Evolutionary conservation across 345 rosid genomes (phyloP).

Genomic region (thale cress (Arabidopsis thaliana)): DNA sequence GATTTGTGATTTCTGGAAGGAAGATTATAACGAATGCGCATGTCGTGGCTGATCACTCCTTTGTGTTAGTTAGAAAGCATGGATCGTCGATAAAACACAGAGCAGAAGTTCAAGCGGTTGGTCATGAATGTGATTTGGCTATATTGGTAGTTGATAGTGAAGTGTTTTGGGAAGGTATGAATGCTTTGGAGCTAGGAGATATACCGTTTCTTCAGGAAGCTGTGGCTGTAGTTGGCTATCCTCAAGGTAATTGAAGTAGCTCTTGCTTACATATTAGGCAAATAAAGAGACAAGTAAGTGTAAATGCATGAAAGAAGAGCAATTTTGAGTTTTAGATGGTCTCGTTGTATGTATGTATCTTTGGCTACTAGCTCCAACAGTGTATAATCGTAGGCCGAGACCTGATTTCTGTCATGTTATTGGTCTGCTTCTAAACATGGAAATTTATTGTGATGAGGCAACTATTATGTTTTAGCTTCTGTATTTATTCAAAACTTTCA

Average conservation of each 20-base stretch:
- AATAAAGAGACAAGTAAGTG: not conserved
- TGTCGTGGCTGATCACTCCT: constrained; percentile 84
- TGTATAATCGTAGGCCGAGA: not conserved
- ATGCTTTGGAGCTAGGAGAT: constrained; percentile 74
- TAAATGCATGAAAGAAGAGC: not conserved
- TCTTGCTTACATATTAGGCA: not conserved
- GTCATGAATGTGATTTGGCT: constrained; percentile 90
- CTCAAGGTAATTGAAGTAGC: constrained; percentile 59
- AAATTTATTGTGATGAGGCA: not conserved
- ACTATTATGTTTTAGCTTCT: not conserved
- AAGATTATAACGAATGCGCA: constrained; percentile 87
- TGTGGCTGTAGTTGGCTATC: constrained; percentile 89
- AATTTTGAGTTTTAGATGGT: not conserved
- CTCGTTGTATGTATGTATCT: too few relatives aligned
- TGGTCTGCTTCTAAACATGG: not conserved
- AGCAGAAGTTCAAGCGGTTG: constrained; percentile 73
- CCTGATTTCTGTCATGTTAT: not conserved
- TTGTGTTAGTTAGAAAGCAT: constrained; percentile 84
- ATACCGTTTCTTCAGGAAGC: constrained; percentile 77
- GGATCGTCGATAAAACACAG: constrained; percentile 74
- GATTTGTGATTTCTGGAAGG: constrained; percentile 62
- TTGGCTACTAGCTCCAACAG: not conserved
- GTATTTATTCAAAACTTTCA: not conserved
- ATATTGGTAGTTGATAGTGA: constrained; percentile 69
- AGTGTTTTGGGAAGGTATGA: constrained; percentile 61